Percentiles rank a stretch among this genome's conserved stretches.
Evolutionary conservation across 1,284 basidiomycete species (phyloP).

Genomic region (Cryptococcus floricola): DNA sequence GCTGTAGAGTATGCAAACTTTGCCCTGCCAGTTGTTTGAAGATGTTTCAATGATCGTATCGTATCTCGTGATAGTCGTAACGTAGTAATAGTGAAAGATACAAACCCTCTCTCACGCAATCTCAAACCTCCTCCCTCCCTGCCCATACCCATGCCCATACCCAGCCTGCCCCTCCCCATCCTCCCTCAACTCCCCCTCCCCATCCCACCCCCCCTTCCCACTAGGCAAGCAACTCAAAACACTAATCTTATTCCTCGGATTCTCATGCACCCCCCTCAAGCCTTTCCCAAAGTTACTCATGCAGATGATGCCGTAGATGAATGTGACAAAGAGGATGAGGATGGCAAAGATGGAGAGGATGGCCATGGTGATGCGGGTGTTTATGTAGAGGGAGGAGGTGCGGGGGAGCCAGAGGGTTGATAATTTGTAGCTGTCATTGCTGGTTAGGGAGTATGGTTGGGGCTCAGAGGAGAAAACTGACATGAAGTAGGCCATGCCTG

Average conservation of each 20-base stretch:
- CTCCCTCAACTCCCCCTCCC: constrained; percentile 2
- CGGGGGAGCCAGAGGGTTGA: constrained; percentile 31
- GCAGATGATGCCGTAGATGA: constrained; percentile 31
- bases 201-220: neutral
- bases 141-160: neutral
- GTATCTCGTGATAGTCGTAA: too few species aligned
- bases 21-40: too few species aligned
- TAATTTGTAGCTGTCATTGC: constrained; percentile 33
- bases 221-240: constrained; percentile 16
- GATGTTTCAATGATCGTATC: too few species aligned
- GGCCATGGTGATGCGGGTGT: constrained; percentile 37
- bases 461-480: constrained; percentile 36
- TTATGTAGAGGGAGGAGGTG: constrained; percentile 25
- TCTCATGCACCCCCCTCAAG: constrained; percentile 26
- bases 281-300: constrained; percentile 38
- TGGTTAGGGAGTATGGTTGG: neutral
- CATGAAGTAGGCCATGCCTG: constrained; percentile 78
- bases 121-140: constrained; percentile 8
- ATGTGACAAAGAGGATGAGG: constrained; percentile 31
- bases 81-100: too few species aligned
- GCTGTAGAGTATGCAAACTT: neutral
- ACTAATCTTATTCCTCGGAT: constrained; percentile 29
- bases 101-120: constrained; percentile 8
- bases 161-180: neutral
- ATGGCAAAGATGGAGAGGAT: constrained; percentile 42